A percentile compares a stretch with the other conserved stretches of the same genome.
These are phyloP conservation scores for Cryptosporidium canis DNA, from an alignment of 169 alveolate genomes.

Conservation along the genomic window DNA sequence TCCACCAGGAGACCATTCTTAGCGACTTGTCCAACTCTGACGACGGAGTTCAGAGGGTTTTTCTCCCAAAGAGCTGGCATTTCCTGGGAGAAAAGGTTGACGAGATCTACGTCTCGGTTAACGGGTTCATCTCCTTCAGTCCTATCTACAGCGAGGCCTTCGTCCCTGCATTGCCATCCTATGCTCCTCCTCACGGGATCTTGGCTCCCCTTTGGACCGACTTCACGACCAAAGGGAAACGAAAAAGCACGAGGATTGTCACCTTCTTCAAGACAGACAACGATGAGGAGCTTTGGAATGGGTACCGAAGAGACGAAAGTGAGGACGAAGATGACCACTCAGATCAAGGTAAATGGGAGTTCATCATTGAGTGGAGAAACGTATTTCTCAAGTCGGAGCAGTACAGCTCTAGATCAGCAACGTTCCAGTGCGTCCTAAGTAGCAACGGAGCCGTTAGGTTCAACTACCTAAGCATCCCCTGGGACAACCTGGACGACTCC, in stretches of 20 bases:
- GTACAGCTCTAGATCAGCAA: conserved; percentile 19
- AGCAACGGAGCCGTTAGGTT: conserved; percentile 45
- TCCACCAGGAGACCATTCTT: conserved; percentile 4
- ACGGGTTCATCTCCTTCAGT: conserved; percentile 59
- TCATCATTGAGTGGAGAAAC: conserved; percentile 60
- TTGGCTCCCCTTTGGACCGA: conserved; percentile 70
- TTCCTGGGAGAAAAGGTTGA: conserved; percentile 34
- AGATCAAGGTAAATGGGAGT: conserved; percentile 28
- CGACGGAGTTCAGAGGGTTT: conserved; percentile 59
- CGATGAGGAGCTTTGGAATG: background rate
- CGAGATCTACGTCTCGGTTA: conserved; percentile 56
- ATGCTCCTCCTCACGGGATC: conserved; percentile 72
- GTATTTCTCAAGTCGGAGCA: conserved; percentile 40
- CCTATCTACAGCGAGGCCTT: conserved; percentile 66
- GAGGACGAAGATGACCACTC: conserved; percentile 8
- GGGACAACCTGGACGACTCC: conserved; percentile 25
- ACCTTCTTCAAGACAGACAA: conserved; percentile 16
- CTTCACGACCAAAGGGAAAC: conserved; percentile 32
- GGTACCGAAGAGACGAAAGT: background rate
- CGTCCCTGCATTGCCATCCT: conserved; percentile 63
- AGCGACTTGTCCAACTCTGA: conserved; percentile 26
- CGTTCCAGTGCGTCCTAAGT: conserved; percentile 48
- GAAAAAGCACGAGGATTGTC: background rate
- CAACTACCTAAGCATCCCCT: conserved; percentile 51
- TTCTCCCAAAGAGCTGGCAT: conserved; percentile 36